These are phyloP conservation scores for Citrus mangshanensis DNA, from an alignment of 345 rosid genomes.

Conservation along the genomic window DNA sequence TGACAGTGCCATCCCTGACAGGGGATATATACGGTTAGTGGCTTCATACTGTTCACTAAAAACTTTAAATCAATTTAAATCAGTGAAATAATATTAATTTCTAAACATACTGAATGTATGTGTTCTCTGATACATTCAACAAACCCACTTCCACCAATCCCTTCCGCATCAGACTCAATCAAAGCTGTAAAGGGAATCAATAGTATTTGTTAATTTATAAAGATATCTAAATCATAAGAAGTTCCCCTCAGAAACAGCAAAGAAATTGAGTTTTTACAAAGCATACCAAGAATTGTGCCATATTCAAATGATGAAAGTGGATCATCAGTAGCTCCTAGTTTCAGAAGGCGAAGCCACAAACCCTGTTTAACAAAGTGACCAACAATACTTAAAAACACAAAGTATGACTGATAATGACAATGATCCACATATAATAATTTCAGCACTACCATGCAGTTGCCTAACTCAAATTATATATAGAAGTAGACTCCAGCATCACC, in stretches of 20 bases:
- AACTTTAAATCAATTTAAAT: conserved; percentile 17
- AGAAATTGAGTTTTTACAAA: conserved; percentile 6
- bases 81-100: conserved; percentile 18
- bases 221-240: conserved; percentile 6
- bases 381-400: conserved; percentile 14
- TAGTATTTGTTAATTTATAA: conserved; percentile 14
- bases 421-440: not conserved
- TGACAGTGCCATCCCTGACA: conserved; percentile 89
- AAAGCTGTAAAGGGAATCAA: conserved; percentile 59
- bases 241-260: conserved; percentile 12
- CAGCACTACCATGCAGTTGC: not conserved
- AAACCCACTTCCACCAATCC: conserved; percentile 99
- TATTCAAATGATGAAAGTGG: conserved; percentile 99
- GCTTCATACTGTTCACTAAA: conserved; percentile 2
- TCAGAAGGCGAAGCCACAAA: conserved; percentile 89
- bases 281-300: conserved; percentile 91
- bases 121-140: conserved; percentile 98
- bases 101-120: conserved; percentile 65
- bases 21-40: conserved; percentile 34
- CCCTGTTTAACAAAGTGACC: conserved; percentile 50
- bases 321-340: conserved; percentile 87
- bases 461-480: not conserved
- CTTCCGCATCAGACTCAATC: conserved; percentile 99
- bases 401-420: not conserved
- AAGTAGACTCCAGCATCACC: not conserved